Base-by-base conservation (phyloP, 352 stramenopile genomes). In the Phytophthora capsici region DNA sequence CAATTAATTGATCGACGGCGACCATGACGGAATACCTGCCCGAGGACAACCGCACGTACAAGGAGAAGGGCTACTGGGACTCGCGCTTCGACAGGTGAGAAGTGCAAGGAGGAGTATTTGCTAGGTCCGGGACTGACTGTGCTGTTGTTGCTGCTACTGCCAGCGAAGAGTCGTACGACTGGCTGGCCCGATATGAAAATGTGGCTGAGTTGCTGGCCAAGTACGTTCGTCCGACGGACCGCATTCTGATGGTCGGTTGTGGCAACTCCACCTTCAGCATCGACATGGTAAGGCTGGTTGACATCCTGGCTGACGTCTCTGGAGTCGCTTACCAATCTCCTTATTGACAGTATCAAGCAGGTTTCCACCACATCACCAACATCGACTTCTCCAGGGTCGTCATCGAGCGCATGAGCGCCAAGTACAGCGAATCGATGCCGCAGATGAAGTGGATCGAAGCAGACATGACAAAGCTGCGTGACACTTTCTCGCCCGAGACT, bases 131-230 rank as follows among this genome's bases (percentile, higher is more conserved):
- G 2, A 47, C 20, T 68, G 28, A 58, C 19, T 17, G 40, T 34
- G 13, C 20, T 61, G 26, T 16, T 20, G 10, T 25, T 30, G 23
- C 49, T 38, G 34, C 25, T 28, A 19, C 25, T 16, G 28, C 14
- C 40, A 88, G 79, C 25, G 86, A 94, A 46, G 82, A 90, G 40
- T 80, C 68, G 55, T 94, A 91, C 71, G 86, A 94, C 73, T 94
- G 86, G 86, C 59, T 94, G 28, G 75, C 80, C 2, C 54, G 63
- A 23, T 93, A 76, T 52, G 66, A 83, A 12, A 77, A 85, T 23
- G 67, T 91, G 36, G 71, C 69, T 4, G 58, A 70, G 52, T 45
- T 84, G 37, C 37, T 92, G 38, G 38, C 19, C 38, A 63, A 75
- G 46, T 79, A 79, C 68, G 71, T 89, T 17, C 49, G 59, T 45